phyloP scores from a whole-genome alignment of 306 rosid genomes.

The Begonia peltatifolia region DNA sequence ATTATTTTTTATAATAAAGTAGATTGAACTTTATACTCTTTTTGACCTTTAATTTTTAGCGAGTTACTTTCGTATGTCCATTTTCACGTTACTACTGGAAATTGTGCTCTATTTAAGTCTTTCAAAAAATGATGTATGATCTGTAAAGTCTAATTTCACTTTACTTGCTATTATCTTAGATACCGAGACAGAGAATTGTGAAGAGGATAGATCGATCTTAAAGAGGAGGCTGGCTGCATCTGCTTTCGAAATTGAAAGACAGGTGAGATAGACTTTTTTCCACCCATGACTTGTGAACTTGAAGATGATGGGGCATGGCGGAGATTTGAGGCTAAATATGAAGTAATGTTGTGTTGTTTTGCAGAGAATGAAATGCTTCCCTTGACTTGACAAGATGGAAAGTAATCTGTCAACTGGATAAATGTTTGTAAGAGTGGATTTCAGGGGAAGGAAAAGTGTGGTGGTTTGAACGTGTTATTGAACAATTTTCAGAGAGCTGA shows the following conservation, averaged over 20 bases:
- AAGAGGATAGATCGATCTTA: slow-evolving; percentile 49
- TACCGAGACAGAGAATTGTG: slow-evolving; percentile 60
- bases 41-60: neutral
- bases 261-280: slow-evolving; percentile 28
- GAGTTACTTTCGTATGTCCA: too few species aligned
- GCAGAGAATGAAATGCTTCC: slow-evolving; percentile 97
- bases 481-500: too few species aligned
- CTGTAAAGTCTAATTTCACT: neutral
- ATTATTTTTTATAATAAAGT: too few species aligned
- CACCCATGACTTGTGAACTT: neutral
- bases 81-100: too few species aligned
- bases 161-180: slow-evolving; percentile 20
- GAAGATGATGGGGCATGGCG: neutral
- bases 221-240: slow-evolving; percentile 63
- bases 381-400: slow-evolving; percentile 20
- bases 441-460: too few species aligned
- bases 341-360: slow-evolving; percentile 14
- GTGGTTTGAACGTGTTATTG: too few species aligned
- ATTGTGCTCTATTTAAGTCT: neutral
- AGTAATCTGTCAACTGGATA: too few species aligned
- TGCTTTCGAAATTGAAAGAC: slow-evolving; percentile 60
- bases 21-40: neutral
- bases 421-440: too few species aligned
- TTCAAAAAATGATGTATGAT: neutral
- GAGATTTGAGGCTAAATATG: slow-evolving; percentile 1